These are phyloP conservation scores for Ophidiomyces ophidiicola DNA, from an alignment of 2,329 filamentous ascomycete genomes.

Conservation along the genomic window DNA sequence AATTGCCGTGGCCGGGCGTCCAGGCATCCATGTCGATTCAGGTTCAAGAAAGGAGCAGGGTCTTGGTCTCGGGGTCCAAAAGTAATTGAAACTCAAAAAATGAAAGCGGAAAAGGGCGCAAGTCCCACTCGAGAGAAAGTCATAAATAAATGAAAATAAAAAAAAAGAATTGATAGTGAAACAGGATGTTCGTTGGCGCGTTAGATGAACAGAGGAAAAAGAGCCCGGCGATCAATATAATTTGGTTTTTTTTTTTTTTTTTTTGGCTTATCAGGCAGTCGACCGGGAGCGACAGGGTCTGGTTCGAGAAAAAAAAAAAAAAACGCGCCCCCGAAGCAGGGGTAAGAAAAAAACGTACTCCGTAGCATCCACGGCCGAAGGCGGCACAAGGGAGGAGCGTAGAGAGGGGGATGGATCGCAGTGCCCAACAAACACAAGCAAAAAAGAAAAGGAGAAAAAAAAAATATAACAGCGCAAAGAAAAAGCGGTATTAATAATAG, in stretches of 20 bases:
- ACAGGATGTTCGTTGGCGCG: slow-evolving; percentile 1
- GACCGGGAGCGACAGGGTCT: neutral
- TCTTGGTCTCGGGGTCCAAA: no score
- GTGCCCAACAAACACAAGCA: neutral
- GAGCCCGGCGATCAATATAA: neutral
- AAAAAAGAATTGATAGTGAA: neutral
- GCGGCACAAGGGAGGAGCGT: neutral
- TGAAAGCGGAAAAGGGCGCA: no score
- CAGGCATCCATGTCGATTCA: no score
- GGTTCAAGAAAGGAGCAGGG: no score
- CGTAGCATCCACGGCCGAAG: neutral
- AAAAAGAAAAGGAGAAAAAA: slow-evolving; percentile 13
- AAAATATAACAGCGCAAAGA: neutral
- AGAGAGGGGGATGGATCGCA: no score
- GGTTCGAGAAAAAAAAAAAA: neutral
- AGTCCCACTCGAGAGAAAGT: no score
- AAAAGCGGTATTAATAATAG: neutral
- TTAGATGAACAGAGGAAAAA: slow-evolving; percentile 1
- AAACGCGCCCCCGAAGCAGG: no score
- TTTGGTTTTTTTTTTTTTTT: no score
- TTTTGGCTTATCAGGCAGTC: neutral
- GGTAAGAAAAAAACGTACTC: neutral
- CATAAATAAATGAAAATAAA: no score
- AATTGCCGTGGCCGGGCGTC: no score
- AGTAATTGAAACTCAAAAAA: no score